These are phyloP conservation scores for Penicillium palitans DNA, from an alignment of 2,329 filamentous ascomycete genomes.

Conservation along the genomic window DNA sequence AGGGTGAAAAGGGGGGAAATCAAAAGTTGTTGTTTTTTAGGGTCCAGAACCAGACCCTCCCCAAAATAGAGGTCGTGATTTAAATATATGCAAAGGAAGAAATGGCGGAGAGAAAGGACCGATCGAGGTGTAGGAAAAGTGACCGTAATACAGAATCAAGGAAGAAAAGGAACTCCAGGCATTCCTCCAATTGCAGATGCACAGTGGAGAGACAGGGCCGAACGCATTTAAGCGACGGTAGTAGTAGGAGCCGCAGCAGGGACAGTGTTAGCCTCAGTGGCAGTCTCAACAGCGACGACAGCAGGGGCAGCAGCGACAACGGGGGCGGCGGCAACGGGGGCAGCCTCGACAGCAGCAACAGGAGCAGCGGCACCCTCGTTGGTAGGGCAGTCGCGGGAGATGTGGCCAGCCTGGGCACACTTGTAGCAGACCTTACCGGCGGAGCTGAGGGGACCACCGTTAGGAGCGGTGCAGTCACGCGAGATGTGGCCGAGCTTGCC, in stretches of 20 bases:
- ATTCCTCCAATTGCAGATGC: constrained; percentile 9
- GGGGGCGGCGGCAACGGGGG: constrained; percentile 21
- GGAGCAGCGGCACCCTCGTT: constrained; percentile 49
- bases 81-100: constrained; percentile 45
- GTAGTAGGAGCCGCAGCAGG: constrained; percentile 44
- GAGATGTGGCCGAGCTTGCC: constrained; percentile 95
- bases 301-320: constrained; percentile 38
- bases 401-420: constrained; percentile 93
- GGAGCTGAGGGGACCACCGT: constrained; percentile 92
- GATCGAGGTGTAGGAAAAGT: constrained; percentile 27
- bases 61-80: constrained; percentile 25
- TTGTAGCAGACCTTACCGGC: constrained; percentile 98
- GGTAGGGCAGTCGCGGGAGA: constrained; percentile 92
- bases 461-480: constrained; percentile 91
- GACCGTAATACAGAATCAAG: constrained; percentile 34
- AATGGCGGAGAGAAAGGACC: constrained; percentile 27
- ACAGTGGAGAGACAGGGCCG: constrained; percentile 12
- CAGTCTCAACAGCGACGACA: constrained; percentile 38
- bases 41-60: neutral
- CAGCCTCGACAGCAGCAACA: constrained; percentile 28
- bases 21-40: constrained; percentile 4
- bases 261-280: constrained; percentile 28
- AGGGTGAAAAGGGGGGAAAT: constrained; percentile 25
- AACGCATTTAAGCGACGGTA: constrained; percentile 44
- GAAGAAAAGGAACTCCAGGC: constrained; percentile 15